Conservation (phyloP, 345 rosid species). For the Salix brachista region DNA sequence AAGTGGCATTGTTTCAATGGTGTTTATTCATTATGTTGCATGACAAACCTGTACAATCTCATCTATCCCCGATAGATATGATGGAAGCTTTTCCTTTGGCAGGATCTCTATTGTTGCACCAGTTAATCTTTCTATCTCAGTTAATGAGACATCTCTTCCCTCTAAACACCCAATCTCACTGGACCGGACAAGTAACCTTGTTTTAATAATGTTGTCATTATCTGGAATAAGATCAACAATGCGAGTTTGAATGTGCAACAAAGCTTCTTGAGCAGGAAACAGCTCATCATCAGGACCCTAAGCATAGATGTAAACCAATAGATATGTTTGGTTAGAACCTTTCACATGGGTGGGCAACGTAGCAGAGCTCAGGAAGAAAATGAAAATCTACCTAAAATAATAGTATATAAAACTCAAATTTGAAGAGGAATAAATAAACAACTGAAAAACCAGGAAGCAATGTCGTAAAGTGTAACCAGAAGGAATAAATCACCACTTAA, state of each 20-base stretch:
- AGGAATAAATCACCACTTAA: not conserved
- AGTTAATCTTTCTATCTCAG: slow-evolving; percentile 65
- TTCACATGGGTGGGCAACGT: not conserved
- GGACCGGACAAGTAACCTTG: slow-evolving; percentile 68
- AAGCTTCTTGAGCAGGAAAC: slow-evolving; percentile 98
- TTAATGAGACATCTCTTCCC: slow-evolving; percentile 76
- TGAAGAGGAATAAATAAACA: not conserved
- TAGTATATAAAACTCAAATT: slow-evolving; percentile 3
- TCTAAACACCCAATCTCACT: slow-evolving; percentile 77
- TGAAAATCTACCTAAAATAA: not conserved
- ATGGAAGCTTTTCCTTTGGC: slow-evolving; percentile 62
- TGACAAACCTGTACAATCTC: slow-evolving; percentile 79
- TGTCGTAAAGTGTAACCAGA: not conserved
- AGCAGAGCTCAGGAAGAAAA: not conserved
- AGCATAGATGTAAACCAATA: slow-evolving; percentile 15
- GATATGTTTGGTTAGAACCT: slow-evolving; percentile 19
- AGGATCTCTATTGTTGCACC: slow-evolving; percentile 74
- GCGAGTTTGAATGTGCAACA: slow-evolving; percentile 88
- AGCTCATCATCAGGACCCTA: slow-evolving; percentile 95
- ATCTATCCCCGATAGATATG: slow-evolving; percentile 52
- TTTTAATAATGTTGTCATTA: slow-evolving; percentile 64
- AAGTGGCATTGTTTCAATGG: not conserved
- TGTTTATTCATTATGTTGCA: slow-evolving; percentile 7
- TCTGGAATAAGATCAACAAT: slow-evolving; percentile 72
- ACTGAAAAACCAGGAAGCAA: not conserved